Percentiles rank a stretch among this genome's conserved stretches.
These are phyloP conservation scores for Penicillium psychrofluorescens DNA, from an alignment of 495 filamentous ascomycete species.

Conservation along the genomic window DNA sequence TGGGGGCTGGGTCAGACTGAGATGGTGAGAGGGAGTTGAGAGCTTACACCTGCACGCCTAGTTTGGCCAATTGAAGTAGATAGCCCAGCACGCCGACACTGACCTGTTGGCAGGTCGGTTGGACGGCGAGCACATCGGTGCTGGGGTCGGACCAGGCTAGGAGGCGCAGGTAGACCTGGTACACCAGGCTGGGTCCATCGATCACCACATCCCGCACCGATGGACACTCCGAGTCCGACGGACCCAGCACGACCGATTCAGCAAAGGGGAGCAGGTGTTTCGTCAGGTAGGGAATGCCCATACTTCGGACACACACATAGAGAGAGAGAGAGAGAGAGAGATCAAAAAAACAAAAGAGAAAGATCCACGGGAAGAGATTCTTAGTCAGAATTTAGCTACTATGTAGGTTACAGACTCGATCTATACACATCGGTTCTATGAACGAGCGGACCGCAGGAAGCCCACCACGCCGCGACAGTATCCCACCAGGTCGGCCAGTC, in stretches of 20 bases:
- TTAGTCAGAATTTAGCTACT: neutral
- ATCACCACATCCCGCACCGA: constrained; percentile 46
- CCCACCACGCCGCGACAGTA: constrained; percentile 85
- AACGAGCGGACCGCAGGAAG: constrained; percentile 65
- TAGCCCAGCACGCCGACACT: constrained; percentile 52
- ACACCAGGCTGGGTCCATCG: constrained; percentile 70
- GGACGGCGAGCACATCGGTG: constrained; percentile 39
- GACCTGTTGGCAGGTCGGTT: constrained; percentile 56
- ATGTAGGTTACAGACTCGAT: too few species aligned
- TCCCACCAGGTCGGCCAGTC: constrained; percentile 70
- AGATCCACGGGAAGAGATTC: neutral
- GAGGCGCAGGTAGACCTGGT: constrained; percentile 56
- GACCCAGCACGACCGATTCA: constrained; percentile 33
- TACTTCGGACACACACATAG: constrained; percentile 14
- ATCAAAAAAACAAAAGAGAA: too few species aligned
- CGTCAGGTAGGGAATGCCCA: constrained; percentile 67
- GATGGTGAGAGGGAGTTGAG: neutral
- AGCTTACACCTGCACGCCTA: constrained; percentile 52
- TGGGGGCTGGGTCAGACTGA: constrained; percentile 1
- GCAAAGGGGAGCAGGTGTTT: constrained; percentile 53
- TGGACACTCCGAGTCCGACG: neutral
- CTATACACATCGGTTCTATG: neutral
- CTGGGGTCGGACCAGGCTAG: constrained; percentile 25
- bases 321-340: too few species aligned
- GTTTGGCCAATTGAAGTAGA: constrained; percentile 44